Evolutionary conservation across 495 filamentous ascomycete genomes (phyloP), one percentile per base, ranked within the genome.

Genomic region (Penicillium samsonianum): DNA sequence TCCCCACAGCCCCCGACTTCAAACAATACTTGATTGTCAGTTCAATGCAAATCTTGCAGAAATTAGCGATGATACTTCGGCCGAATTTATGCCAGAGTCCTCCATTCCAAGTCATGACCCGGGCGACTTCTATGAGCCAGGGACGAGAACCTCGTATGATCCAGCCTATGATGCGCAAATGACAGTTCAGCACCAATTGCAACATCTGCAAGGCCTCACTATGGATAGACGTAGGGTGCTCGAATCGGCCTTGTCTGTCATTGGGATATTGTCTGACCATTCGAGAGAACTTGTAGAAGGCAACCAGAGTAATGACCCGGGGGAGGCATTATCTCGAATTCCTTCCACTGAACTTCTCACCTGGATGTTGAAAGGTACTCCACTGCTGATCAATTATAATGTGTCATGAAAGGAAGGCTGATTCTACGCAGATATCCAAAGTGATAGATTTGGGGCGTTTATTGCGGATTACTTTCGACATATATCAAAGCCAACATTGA

Each of bases 291-390:
- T 40, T 1, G 33, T 26, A 23, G 33, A 50, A 40, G 30, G 33
- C 23, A 46, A 37, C 22, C 20, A 43, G 3, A 23, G 10, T 16
- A 12, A 28, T 33, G n/a, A 30, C 16, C 35, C 12, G 7, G 38
- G 10, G 20, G 31, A 44, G 23, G 48, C 23, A 9, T 26, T 16
- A 2, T 41, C 31, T 12, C 45, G 46, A 23, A 42, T 44, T 22
- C 43, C 54, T 11, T 59, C 58, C 3, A 14, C 47, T 17, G 65
- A 67, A 44, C 58, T 62, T 23, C 44, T 67, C 3, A 26, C 50
- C 16, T 67, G 65, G 65, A 67, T 67, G 61, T 38, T 67, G 31
- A 58, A 62, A 55, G 65, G 65, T 64, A 59, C 17, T 23, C 12
- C 12, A 20, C 4, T 16, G n/a, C 22, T 33, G 1, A 12, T 16